Base-by-base conservation (phyloP, 192 early-diverging fungal species). In the Geranomyces michiganensis region DNA sequence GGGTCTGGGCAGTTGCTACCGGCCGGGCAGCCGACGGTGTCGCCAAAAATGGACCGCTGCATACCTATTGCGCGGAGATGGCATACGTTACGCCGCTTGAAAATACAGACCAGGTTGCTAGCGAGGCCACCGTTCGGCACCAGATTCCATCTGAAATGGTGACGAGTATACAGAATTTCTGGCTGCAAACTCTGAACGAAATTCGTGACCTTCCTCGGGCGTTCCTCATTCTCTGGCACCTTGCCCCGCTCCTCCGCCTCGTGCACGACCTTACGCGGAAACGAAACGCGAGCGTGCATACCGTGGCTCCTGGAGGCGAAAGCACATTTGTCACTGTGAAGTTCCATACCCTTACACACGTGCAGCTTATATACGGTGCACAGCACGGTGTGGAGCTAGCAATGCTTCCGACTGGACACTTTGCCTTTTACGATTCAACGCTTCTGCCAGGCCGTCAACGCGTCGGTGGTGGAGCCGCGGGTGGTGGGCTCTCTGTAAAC, bases 311-410 rank as follows among this genome's bases (percentile, higher is more conserved):
- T 17, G 58, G 58, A 7, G 31, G 31, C 29, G 68, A 46, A 15
- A 48, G 13, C 30, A 26, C 31, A 24, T 56, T 62, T 29, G 46
- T 61, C 13, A 30, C 43, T 12, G 9, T 62, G 7, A 47, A n/a
- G 22, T 56, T 70, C 4, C 55, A 62, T 2, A 32, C 30, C 22
- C 41, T 70, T 13, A 70, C 32, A 21, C 61, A 51, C 17, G 45
- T 72, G 7, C 59, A 62, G 31, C 60, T 72, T 21, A 21, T 64
- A 8, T 72, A 72, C 33, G 36, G 44, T 14, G 51, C 36, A 7
- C 22, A 21, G 19, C 64, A 72, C 48, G 62, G 61, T 27, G 61
- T 72, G 17, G 70, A 72, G 32, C 49, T 64, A 32, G 51, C 29
- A 0, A 22, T 72, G 24, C 47, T 62, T 21, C 44, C 22, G 8